These are phyloP conservation scores for Leptomonas seymouri DNA, from an alignment of 208 protist species.

Conservation along the genomic window DNA sequence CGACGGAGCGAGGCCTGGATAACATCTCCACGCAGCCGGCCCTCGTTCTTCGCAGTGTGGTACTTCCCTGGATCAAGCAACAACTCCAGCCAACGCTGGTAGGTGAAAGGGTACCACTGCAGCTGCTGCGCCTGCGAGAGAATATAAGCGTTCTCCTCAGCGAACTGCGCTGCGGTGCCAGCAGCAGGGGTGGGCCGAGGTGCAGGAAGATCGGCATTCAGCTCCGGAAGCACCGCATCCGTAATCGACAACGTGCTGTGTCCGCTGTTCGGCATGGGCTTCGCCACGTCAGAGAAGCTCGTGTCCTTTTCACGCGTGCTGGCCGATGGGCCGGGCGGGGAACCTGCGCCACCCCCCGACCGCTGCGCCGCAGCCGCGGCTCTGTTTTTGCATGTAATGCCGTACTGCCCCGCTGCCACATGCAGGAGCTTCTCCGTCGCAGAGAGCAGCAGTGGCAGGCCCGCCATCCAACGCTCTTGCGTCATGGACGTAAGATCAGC, in stretches of 20 bases:
- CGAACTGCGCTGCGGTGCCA: conserved; percentile 57
- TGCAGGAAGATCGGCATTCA: neutral
- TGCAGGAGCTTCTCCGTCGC: conserved; percentile 35
- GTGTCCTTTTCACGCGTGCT: neutral
- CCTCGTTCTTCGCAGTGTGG: conserved; percentile 30
- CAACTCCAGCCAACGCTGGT: conserved; percentile 74
- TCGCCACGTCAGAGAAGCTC: conserved; percentile 1
- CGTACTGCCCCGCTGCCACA: conserved; percentile 48
- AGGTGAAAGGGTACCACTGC: conserved; percentile 73
- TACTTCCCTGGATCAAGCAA: conserved; percentile 54
- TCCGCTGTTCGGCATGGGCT: neutral
- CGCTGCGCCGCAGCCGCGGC: conserved; percentile 1
- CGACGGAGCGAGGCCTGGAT: conserved; percentile 75
- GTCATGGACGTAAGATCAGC: conserved; percentile 20
- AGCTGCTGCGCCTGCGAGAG: conserved; percentile 68
- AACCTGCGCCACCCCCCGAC: neutral
- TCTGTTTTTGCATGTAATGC: conserved; percentile 19
- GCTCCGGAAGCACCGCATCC: neutral
- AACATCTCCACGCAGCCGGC: conserved; percentile 57
- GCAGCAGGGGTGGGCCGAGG: conserved; percentile 28
- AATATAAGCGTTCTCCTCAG: conserved; percentile 83
- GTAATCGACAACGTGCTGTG: conserved; percentile 17
- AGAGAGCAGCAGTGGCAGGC: conserved; percentile 25
- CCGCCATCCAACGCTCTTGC: conserved; percentile 27
- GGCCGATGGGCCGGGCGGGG: neutral